Evolutionary conservation across 208 protist genomes (phyloP).

Genomic region (Jaenimonas drosophilae): DNA sequence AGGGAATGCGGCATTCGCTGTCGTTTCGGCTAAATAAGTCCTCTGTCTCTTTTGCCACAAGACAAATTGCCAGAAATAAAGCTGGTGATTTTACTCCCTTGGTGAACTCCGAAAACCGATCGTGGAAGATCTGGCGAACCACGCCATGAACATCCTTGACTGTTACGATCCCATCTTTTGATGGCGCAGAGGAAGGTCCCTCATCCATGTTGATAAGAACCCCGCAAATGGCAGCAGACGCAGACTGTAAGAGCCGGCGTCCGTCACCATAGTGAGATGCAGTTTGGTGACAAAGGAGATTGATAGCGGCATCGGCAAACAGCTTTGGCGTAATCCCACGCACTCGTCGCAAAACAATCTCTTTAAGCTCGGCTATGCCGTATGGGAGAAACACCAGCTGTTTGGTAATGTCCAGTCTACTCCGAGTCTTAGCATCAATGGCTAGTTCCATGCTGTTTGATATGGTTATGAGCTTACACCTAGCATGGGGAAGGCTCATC

Average conservation of each 20-base stretch:
- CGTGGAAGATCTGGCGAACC: slow-evolving; percentile 80
- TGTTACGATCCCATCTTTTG: slow-evolving; percentile 49
- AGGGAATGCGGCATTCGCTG: slow-evolving; percentile 35
- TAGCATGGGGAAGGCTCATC: slow-evolving; percentile 67
- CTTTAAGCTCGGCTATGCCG: slow-evolving; percentile 51
- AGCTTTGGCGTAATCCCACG: slow-evolving; percentile 50
- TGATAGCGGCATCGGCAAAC: slow-evolving; percentile 72
- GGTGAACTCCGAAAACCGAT: slow-evolving; percentile 83
- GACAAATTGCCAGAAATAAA: slow-evolving; percentile 55
- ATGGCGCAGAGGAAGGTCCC: slow-evolving; percentile 6
- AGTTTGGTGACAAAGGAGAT: slow-evolving; percentile 75
- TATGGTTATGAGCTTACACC: slow-evolving; percentile 83
- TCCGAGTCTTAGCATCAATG: slow-evolving; percentile 77
- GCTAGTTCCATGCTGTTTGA: slow-evolving; percentile 84
- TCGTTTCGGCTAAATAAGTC: slow-evolving; percentile 30
- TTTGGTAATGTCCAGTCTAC: slow-evolving; percentile 70
- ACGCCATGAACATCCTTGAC: slow-evolving; percentile 67
- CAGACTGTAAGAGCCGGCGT: slow-evolving; percentile 73
- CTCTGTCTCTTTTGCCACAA: slow-evolving; percentile 63
- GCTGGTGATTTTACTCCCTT: slow-evolving; percentile 50
- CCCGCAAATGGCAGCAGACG: slow-evolving; percentile 72
- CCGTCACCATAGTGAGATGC: slow-evolving; percentile 86
- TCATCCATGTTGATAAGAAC: slow-evolving; percentile 74
- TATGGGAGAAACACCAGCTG: slow-evolving; percentile 81
- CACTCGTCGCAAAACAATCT: slow-evolving; percentile 58